Conservation (phyloP, 2,329 filamentous ascomycete genomes). For the Dactylonectria macrodidyma region DNA sequence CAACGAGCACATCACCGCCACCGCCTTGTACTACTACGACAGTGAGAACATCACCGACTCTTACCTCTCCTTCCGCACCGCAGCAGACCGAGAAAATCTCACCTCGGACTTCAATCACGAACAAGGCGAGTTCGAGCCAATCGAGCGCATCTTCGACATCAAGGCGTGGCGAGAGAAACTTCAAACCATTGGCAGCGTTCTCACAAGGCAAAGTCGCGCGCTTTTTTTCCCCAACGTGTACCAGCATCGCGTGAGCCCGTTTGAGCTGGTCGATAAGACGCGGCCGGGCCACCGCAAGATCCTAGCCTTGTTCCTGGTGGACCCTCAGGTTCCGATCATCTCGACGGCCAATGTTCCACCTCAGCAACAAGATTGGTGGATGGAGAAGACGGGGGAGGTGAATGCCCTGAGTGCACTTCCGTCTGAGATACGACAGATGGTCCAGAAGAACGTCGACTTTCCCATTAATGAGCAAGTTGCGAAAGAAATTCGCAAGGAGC, state of each 20-base stretch:
- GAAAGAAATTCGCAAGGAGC: neutral
- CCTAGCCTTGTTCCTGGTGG: constrained; percentile 72
- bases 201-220: constrained; percentile 62
- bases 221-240: constrained; percentile 69
- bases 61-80: constrained; percentile 65
- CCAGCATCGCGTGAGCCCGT: constrained; percentile 68
- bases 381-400: neutral
- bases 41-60: constrained; percentile 70
- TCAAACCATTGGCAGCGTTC: constrained; percentile 62
- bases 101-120: constrained; percentile 35
- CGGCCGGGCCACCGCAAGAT: constrained; percentile 72
- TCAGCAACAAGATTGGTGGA: constrained; percentile 59
- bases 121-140: constrained; percentile 52
- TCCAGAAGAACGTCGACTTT: neutral
- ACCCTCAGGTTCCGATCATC: constrained; percentile 64
- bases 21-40: constrained; percentile 75
- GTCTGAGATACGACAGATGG: too few relatives aligned
- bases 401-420: too few relatives aligned
- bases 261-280: constrained; percentile 65
- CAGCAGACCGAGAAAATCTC: constrained; percentile 49
- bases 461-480: neutral
- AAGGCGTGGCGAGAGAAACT: constrained; percentile 31
- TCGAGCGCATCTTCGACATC: constrained; percentile 55
- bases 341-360: constrained; percentile 61
- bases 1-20: constrained; percentile 76